Percentiles rank a stretch among this genome's conserved stretches.
These are phyloP conservation scores for Ceratocystis diversiconidia DNA, from an alignment of 2,329 filamentous ascomycete species.

Conservation along the genomic window DNA sequence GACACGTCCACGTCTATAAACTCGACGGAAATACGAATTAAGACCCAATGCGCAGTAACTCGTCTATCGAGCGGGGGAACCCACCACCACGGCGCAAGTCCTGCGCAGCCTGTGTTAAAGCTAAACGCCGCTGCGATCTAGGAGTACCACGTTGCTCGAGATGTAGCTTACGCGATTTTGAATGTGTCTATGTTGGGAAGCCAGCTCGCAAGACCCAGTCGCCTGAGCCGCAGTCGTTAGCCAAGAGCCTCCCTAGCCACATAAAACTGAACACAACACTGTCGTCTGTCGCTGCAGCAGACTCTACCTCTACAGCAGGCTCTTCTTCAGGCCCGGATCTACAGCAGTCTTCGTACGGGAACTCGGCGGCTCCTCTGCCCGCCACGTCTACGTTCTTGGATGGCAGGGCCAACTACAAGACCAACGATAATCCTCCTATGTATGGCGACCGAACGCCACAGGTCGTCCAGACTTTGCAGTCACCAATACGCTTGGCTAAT, in stretches of 20 bases:
- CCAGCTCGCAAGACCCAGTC: neutral
- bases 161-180: slow-evolving; percentile 34
- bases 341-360: neutral
- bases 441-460: neutral
- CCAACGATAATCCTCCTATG: neutral
- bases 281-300: neutral
- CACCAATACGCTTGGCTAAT: neutral
- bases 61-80: slow-evolving; percentile 27
- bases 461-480: neutral
- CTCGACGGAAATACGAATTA: neutral
- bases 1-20: too few species aligned
- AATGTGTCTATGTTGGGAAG: slow-evolving; percentile 31
- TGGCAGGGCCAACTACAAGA: neutral
- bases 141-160: slow-evolving; percentile 37
- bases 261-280: neutral
- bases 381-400: neutral
- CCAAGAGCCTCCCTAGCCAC: neutral
- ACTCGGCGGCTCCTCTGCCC: too few species aligned
- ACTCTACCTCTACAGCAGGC: neutral
- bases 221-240: neutral
- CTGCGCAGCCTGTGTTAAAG: slow-evolving; percentile 40
- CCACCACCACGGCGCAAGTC: slow-evolving; percentile 40
- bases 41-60: neutral
- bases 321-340: neutral
- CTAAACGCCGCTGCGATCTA: slow-evolving; percentile 43